phyloP scores from a whole-genome alignment of 495 filamentous ascomycete genomes.

The Lepidopterella palustris region DNA sequence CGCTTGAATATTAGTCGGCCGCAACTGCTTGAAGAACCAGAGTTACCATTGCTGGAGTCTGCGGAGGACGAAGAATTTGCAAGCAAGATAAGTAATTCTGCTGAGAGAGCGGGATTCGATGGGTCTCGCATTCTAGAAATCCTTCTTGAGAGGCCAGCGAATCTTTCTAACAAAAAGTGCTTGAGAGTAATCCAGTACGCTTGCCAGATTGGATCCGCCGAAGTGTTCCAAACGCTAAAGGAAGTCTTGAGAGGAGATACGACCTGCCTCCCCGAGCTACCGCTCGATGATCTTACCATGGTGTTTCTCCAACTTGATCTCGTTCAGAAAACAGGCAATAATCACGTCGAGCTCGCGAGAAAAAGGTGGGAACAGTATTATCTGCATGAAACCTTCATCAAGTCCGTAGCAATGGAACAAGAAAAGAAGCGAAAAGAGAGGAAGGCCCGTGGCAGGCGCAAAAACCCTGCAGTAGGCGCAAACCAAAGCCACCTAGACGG shows the following conservation, averaged over 20 bases:
- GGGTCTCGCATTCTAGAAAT: not conserved
- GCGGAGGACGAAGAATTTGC: not conserved
- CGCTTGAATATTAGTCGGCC: not conserved
- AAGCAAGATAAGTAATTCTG: not conserved
- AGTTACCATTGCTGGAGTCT: not conserved
- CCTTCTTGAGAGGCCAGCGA: not conserved
- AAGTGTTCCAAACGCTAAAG: conserved; percentile 1
- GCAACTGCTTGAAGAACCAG: not conserved
- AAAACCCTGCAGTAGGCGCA: not conserved
- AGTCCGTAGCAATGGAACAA: not conserved
- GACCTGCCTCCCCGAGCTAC: not conserved
- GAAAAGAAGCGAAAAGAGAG: not conserved
- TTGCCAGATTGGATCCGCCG: not conserved
- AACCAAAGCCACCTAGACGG: not conserved
- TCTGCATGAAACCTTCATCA: not conserved
- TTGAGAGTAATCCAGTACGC: not conserved
- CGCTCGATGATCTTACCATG: not conserved
- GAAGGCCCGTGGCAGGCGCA: not conserved
- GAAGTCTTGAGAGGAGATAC: not conserved
- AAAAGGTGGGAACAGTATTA: not conserved
- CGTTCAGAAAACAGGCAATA: not conserved
- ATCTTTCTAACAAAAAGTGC: not conserved
- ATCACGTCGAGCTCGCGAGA: not conserved
- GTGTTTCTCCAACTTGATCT: not conserved
- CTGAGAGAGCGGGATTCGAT: not conserved